These are phyloP conservation scores for Prosopis cineraria DNA, from an alignment of 306 rosid genomes.

Conservation along the genomic window DNA sequence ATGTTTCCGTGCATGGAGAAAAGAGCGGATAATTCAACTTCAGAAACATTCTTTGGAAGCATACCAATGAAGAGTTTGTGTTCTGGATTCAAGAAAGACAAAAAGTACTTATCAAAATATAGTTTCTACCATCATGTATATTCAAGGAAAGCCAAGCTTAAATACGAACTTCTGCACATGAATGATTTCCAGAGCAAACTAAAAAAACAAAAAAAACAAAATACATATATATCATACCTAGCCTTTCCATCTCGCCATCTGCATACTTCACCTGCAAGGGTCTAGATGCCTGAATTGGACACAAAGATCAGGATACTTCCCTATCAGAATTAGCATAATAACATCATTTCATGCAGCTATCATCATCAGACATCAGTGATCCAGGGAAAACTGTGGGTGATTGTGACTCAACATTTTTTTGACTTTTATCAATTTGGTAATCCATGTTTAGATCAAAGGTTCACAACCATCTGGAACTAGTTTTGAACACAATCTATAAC, in stretches of 20 bases:
- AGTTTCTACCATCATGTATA: background rate
- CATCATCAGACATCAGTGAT: slow-evolving; percentile 4
- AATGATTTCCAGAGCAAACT: slow-evolving; percentile 29
- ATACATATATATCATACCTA: slow-evolving; percentile 79
- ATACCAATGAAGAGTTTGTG: slow-evolving; percentile 96
- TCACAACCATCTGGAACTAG: slow-evolving; percentile 14
- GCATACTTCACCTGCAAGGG: slow-evolving; percentile 99
- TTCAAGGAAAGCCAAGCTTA: slow-evolving; percentile 17
- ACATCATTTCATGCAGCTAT: slow-evolving; percentile 23
- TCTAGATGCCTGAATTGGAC: slow-evolving; percentile 85
- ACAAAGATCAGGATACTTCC: slow-evolving; percentile 34
- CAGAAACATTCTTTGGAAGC: slow-evolving; percentile 96
- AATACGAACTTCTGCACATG: slow-evolving; percentile 21
- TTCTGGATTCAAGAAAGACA: slow-evolving; percentile 55
- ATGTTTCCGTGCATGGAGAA: slow-evolving; percentile 76
- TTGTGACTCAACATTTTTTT: slow-evolving; percentile 8
- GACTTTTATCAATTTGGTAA: no score
- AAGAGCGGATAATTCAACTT: slow-evolving; percentile 75
- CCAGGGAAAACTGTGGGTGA: slow-evolving; percentile 9
- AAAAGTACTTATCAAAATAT: slow-evolving; percentile 34
- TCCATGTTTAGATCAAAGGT: slow-evolving; percentile 22
- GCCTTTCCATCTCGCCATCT: slow-evolving; percentile 98
- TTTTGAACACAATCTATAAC: slow-evolving; percentile 12
- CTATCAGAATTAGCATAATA: slow-evolving; percentile 39
- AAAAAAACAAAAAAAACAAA: slow-evolving; percentile 35